Percentiles rank a stretch among this genome's conserved stretches.
phyloP scores from a whole-genome alignment of 345 rosid species.

The Gossypium mustelinum region DNA sequence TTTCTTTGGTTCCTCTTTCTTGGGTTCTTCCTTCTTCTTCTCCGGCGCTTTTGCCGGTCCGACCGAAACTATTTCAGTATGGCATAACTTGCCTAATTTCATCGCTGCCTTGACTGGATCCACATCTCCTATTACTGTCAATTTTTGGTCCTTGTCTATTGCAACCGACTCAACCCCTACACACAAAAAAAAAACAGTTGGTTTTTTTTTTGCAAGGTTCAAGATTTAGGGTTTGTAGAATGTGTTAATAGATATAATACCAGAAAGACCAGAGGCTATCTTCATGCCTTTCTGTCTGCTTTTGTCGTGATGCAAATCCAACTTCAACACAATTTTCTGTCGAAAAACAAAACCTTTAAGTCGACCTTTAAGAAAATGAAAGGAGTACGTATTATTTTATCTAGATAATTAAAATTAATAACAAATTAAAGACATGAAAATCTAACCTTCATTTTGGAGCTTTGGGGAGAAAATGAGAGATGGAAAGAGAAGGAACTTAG shows the following conservation, averaged over 20 bases:
- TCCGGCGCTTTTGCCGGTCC: conserved; percentile 45
- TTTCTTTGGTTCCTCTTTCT: conserved; percentile 2
- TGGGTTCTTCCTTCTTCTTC: too few species aligned
- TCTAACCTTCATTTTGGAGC: conserved; percentile 8
- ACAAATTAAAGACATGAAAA: neutral
- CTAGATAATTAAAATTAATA: neutral
- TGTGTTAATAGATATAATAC: conserved; percentile 19
- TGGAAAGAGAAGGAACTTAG: too few species aligned
- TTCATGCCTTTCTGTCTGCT: conserved; percentile 50
- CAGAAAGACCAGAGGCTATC: conserved; percentile 41
- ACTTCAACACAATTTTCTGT: conserved; percentile 57
- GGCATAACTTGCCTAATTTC: conserved; percentile 55
- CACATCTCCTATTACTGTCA: conserved; percentile 52
- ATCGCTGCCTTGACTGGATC: conserved; percentile 37
- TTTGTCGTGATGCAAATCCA: conserved; percentile 36
- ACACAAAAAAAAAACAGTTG: neutral
- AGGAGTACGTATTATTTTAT: too few species aligned
- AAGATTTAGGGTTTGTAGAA: neutral
- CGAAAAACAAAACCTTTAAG: neutral
- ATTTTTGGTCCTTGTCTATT: conserved; percentile 53
- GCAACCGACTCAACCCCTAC: conserved; percentile 48
- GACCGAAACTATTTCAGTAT: conserved; percentile 43
- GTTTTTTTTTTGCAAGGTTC: too few species aligned
- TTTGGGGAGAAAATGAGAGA: neutral
- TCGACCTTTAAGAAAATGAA: neutral